Evolutionary conservation across 2,329 filamentous ascomycete genomes (phyloP).

Genomic region (Phaeophleospora eucalypticola): DNA sequence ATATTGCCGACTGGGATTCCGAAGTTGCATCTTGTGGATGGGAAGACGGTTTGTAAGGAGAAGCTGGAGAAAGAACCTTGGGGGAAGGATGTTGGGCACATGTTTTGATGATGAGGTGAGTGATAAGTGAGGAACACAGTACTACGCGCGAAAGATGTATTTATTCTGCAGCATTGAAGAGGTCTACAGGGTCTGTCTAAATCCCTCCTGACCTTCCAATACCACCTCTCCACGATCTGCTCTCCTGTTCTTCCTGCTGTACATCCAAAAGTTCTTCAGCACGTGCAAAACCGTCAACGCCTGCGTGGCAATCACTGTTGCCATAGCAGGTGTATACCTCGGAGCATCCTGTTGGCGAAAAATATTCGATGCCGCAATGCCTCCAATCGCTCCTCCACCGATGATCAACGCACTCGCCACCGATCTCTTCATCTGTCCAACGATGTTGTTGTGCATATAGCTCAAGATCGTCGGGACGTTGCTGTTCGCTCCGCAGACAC

Average conservation of each 20-base stretch:
- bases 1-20: slow-evolving; percentile 9
- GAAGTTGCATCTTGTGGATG: slow-evolving; percentile 15
- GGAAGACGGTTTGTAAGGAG: slow-evolving; percentile 15
- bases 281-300: slow-evolving; percentile 19
- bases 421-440: slow-evolving; percentile 80
- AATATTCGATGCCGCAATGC: slow-evolving; percentile 69
- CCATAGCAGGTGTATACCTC: slow-evolving; percentile 15
- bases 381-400: slow-evolving; percentile 69
- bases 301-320: slow-evolving; percentile 20
- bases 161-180: no score
- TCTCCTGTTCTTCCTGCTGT: slow-evolving; percentile 33
- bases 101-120: background rate
- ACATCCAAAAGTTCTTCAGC: slow-evolving; percentile 19
- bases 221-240: slow-evolving; percentile 40
- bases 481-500: slow-evolving; percentile 68
- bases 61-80: slow-evolving; percentile 8
- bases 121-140: no score
- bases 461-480: slow-evolving; percentile 71
- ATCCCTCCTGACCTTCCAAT: slow-evolving; percentile 32
- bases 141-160: no score
- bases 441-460: slow-evolving; percentile 81
- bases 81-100: background rate
- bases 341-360: slow-evolving; percentile 53
- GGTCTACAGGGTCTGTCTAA: slow-evolving; percentile 26
- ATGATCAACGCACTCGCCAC: slow-evolving; percentile 71